Base-by-base conservation (phyloP, 768 basidiomycete genomes). In the Hysterangium stoloniferum region DNA sequence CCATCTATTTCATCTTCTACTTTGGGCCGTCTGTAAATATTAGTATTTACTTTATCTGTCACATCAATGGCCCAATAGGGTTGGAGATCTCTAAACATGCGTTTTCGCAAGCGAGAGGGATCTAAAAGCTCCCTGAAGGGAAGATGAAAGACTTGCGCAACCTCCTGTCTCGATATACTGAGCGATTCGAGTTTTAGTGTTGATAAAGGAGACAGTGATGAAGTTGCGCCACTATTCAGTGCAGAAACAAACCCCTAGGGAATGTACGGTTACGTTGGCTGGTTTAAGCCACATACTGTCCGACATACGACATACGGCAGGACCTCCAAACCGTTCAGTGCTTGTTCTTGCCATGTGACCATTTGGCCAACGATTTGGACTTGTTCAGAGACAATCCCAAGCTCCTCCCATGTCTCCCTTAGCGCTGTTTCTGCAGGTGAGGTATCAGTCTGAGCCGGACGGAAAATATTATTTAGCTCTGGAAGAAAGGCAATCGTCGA, bases 351-450 rank as follows among this genome's bases (percentile, higher is more conserved):
- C 4, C 17, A 31, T n/a, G 84, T 80, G 8, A 79, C 78, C 15
- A 87, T 66, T 49, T 72, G 64, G 4, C 87, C 88, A 1, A 88
- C 64, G 41, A 86, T 66, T 41, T 88, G 80, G 19, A 90, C 68
- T 55, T 77, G 74, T 31, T 65, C 60, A n/a, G 80, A 72, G 28
- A 63, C 59, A 38, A 89, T 71, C 5, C 83, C 84, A 40, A 87
- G 63, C 61, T 90, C 87, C 61, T 90, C 87, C 19, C 74, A 67
- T 0, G 84, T 82, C 67, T 91, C 87, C 44, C 87, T 70, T 33
- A 89, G 62, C 8, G 85, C 86, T 4, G 79, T 70, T 37, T 71
- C 68, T 19, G 78, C 57, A 34, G 79, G 71, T 0, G 79, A 78
- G 25, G 62, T 46, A 53, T 83, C 79, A 54, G 66, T 72, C 82